Conservation (phyloP, 2,329 filamentous ascomycete species). For the Curvularia sp. region DNA sequence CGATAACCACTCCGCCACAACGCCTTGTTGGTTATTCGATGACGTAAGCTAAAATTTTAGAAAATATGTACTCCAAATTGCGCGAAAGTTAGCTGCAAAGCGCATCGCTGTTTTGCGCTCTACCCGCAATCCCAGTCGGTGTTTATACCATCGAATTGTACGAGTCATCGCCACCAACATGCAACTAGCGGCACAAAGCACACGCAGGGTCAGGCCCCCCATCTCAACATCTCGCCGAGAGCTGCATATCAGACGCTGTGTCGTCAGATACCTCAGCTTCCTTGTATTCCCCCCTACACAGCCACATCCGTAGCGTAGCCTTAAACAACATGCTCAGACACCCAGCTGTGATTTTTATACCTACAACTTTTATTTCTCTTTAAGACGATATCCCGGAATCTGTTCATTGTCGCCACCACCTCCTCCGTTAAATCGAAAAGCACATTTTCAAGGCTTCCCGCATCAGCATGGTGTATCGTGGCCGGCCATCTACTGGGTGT, state of each 20-base stretch:
- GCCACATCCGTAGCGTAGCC: not conserved
- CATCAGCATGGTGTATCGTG: constrained; percentile 44
- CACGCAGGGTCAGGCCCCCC: not conserved
- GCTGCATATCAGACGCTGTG: not conserved
- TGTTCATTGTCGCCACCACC: not conserved
- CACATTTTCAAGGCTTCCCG: not conserved
- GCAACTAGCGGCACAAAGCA: too few species aligned
- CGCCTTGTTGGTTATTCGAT: constrained; percentile 6
- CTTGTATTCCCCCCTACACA: not conserved
- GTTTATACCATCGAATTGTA: too few species aligned
- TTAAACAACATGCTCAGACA: too few species aligned
- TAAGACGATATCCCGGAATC: too few species aligned
- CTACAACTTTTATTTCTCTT: not conserved
- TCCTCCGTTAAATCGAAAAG: not conserved
- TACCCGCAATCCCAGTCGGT: too few species aligned
- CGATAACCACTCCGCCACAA: constrained; percentile 21
- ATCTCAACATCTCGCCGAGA: not conserved
- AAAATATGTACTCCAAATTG: not conserved
- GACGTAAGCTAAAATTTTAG: not conserved
- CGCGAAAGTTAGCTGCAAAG: too few species aligned
- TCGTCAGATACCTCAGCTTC: not conserved
- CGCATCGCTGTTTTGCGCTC: too few species aligned
- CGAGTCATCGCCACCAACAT: not conserved
- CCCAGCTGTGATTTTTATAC: not conserved
- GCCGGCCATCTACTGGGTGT: constrained; percentile 44